These are phyloP conservation scores for Saturnispora mendoncae DNA, from an alignment of 805 yeast species.

Conservation along the genomic window DNA sequence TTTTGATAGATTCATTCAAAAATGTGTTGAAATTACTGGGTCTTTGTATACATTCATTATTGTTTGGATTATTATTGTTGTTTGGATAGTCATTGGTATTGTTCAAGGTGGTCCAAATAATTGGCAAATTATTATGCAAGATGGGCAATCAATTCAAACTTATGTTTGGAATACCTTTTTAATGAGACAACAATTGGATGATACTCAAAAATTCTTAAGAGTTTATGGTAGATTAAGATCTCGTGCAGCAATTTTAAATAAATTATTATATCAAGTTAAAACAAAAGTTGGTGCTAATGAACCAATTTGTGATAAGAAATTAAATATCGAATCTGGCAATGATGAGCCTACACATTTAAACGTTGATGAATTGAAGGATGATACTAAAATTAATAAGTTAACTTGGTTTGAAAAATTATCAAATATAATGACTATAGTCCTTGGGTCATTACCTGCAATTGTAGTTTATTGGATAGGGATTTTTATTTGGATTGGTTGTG, in stretches of 20 bases:
- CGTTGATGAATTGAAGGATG: not conserved
- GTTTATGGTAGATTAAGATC: slow-evolving; percentile 24
- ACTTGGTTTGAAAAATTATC: slow-evolving; percentile 29
- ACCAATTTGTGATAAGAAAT: not conserved
- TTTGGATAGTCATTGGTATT: slow-evolving; percentile 20
- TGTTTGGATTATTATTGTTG: slow-evolving; percentile 20
- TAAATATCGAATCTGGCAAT: no score
- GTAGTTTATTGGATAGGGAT: slow-evolving; percentile 32
- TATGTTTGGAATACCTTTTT: slow-evolving; percentile 33
- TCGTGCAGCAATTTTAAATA: slow-evolving; percentile 20
- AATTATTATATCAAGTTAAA: slow-evolving; percentile 9
- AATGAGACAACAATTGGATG: slow-evolving; percentile 32
- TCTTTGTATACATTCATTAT: slow-evolving; percentile 18
- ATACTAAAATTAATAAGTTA: slow-evolving; percentile 17
- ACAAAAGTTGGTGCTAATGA: not conserved
- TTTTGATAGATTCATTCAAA: not conserved
- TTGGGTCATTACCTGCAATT: slow-evolving; percentile 28
- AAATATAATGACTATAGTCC: slow-evolving; percentile 16
- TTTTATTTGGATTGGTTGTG: slow-evolving; percentile 32
- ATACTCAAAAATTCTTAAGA: slow-evolving; percentile 22
- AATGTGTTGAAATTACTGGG: slow-evolving; percentile 14
- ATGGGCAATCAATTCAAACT: slow-evolving; percentile 32
- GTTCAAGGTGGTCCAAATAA: slow-evolving; percentile 25
- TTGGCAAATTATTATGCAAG: slow-evolving; percentile 36
- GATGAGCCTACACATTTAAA: no score